Percentiles rank a stretch among this genome's conserved stretches.
phyloP scores from a whole-genome alignment of 75 land plant species.

The Larix kaempferi region DNA sequence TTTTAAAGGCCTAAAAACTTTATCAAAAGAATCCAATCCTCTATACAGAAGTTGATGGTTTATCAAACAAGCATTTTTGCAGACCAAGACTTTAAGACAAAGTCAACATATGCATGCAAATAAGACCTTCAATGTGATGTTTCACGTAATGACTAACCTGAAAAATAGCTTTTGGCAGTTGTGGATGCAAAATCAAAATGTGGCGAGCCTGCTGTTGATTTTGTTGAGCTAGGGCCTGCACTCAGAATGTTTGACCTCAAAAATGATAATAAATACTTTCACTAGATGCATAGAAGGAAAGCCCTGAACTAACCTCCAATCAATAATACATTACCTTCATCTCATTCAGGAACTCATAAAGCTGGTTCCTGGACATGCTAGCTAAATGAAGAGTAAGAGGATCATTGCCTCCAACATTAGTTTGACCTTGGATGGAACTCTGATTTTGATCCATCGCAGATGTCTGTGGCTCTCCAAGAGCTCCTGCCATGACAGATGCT shows the following conservation, averaged over 20 bases:
- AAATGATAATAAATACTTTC: background rate
- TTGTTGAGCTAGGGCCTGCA: constrained; percentile 66
- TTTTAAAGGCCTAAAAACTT: no score
- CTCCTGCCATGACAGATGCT: constrained; percentile 63
- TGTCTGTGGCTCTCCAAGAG: constrained; percentile 53
- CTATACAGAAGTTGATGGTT: no score
- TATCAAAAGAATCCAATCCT: no score
- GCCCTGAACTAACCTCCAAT: constrained; percentile 12
- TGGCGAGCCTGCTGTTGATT: constrained; percentile 73
- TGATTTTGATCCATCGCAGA: constrained; percentile 9
- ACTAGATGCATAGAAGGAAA: background rate
- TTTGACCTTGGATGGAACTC: constrained; percentile 28
- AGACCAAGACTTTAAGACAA: no score
- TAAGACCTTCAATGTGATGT: no score
- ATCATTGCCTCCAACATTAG: constrained; percentile 47
- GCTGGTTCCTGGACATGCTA: constrained; percentile 75
- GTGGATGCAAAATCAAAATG: constrained; percentile 59
- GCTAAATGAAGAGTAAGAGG: constrained; percentile 80
- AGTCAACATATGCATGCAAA: no score
- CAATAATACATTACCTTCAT: constrained; percentile 45
- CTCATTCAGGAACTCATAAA: constrained; percentile 63
- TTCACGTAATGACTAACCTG: constrained; percentile 46
- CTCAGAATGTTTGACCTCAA: background rate
- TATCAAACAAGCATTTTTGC: no score
- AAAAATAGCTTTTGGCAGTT: constrained; percentile 78